Base-by-base conservation (phyloP, 805 yeast genomes). In the Zygosaccharomyces kombuchaensis region DNA sequence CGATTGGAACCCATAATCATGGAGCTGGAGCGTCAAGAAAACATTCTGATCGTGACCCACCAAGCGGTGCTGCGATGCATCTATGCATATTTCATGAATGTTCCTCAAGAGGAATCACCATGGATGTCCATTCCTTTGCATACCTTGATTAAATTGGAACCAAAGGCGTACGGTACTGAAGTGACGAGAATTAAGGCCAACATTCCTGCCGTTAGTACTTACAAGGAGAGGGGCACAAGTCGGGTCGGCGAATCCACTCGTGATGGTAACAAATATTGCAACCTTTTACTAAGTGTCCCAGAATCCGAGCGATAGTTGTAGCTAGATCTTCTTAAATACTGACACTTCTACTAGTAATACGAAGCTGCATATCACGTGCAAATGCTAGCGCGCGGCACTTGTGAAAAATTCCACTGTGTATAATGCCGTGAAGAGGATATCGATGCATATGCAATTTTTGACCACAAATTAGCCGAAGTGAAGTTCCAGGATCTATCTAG, bases 91-190 rank as follows among this genome's bases (percentile, higher is more conserved):
- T 93, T 90, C 63, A 93, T 93, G 98, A 91, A 93, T 63, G 95
- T 93, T 14, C 96, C 97, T 4, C 98, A 91, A 65, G 96, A 91
- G 58, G 91, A 88, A 65, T 80, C 90, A 47, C 99, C 99, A 4
- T 93, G 99, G 99, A 89, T 93, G 96, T 87, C 95, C 32, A 95
- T 93, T 48, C 99, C 99, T 5, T 72, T 93, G 57, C 99, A 93
- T 63, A 93, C 99, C 0, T 71, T 93, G 63, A 93, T 93, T 59
- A 85, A 88, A 62, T 72, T 93, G 52, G 98, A 93, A 64, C 96
- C 97, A n/a, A 76, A 95, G 46, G 96, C 99, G 0, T 90, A 87
- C 60, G 83, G 82, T 40, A 90, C 99, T 0, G 68, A 82, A 35
- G 98, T 90, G 13, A 84, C 91, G 14, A 76, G 95, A 56, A 87